Evolutionary conservation across 2,329 filamentous ascomycete genomes (phyloP), one percentile per base, ranked within the genome.

Genomic region (Fonsecaea erecta): DNA sequence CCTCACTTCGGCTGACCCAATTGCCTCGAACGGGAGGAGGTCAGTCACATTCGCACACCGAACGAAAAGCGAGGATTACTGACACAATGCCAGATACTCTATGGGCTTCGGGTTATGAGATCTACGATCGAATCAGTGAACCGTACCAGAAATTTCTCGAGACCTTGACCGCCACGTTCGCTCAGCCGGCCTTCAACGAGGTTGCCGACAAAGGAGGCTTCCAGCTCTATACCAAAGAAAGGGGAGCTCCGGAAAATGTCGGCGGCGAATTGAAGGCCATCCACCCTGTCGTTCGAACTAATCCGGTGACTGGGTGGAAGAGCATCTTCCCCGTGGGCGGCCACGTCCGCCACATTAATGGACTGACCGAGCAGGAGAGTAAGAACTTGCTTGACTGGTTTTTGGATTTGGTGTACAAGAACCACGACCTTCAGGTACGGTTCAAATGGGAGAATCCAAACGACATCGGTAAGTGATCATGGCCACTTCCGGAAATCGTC

Each of bases 41-140:
- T 63, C 30, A 46, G 60, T 40, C 11, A 26, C 12, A 52, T 8
- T 30, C 21, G 43, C 12, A 9, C 24, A 8, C 32, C 24, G 37
- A 28, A 37, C 26, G 32, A n/a, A 12, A 30, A 11, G 21, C 5
- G 24, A 21, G 5, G 12, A 24, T 43, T 32, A 30, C 43, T 21
- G 9, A 57, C 51, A 24, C 46, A 1, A 35, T 30, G 35, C 21
- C 30, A 63, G 85, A 88, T 74, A 89, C 88, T 0, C 81, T 90
- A 5, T 90, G 87, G 86, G 88, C 87, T 0, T 88, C 85, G 0
- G 86, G 86, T 0, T 89, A 89, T 72, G 87, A 90, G 70, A 75
- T 89, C 12, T 90, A 88, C 71, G 87, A 90, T 71, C 83, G 86
- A 30, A 79, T 90, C 48, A 66, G 60, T 59, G 52, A 79, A 1